Evolutionary conservation across 2,329 filamentous ascomycete genomes (phyloP), one percentile per base, ranked within the genome.

Genomic region (Neofusicoccum parvum): DNA sequence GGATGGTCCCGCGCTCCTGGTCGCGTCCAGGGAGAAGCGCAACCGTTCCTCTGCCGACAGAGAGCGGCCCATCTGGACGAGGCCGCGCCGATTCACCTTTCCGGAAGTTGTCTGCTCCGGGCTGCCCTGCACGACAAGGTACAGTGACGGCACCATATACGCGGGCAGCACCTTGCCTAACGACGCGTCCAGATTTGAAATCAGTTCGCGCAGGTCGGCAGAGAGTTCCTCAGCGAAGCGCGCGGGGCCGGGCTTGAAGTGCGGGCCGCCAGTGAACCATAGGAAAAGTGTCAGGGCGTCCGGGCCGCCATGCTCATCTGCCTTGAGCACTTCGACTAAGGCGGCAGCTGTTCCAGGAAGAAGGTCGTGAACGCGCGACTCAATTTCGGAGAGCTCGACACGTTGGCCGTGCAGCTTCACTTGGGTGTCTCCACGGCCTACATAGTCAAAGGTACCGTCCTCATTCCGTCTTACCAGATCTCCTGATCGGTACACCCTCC

Each of bases 361-460:
- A 5, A 14, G 11, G 17, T 49, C 46, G 17, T 49, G 46, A 11
- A 14, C 46, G 17, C 46, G 46, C 17, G 46, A 49, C 27, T 79
- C 77, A 48, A 79, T 74, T 59, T 79, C 76, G 36, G 72, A 76
- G 5, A 79, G 67, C 66, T 79, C 75, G 46, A 79, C 73, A 0
- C 77, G 75, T 62, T 75, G 73, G 9, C 77, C 77, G 17, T 76
- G 75, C 53, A 79, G 70, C 27, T 63, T 66, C 6, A 62, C 56
- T 23, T 66, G 64, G 20, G 56, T 54, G 43, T 63, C 64, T n/a
- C 62, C 50, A 15, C 64, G 64, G 34, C 64, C 56, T 15, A 62
- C 5, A 56, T 41, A 62, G 3, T 58, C 45, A 9, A 62, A 34
- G 11, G 34, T 54, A n/a, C 66, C 64, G 27, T 63, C 54, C 7